These are phyloP conservation scores for Helicostylum pulchrum DNA, from an alignment of 192 early-diverging fungal genomes.

Conservation along the genomic window DNA sequence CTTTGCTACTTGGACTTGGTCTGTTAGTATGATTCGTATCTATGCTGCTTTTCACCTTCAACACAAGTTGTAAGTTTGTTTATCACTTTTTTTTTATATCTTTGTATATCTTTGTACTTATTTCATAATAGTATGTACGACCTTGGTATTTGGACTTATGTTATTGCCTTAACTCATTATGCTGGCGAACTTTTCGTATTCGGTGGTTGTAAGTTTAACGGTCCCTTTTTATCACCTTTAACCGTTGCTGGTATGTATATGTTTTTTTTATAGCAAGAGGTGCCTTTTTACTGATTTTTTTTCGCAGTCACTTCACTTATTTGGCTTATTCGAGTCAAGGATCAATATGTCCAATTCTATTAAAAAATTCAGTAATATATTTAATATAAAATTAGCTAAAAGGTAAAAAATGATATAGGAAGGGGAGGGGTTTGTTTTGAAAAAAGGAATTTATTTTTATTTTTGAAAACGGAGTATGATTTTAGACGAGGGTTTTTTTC, in stretches of 20 bases:
- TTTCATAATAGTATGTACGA: conserved; percentile 46
- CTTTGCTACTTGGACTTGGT: conserved; percentile 88
- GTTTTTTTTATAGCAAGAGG: neutral
- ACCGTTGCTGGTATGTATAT: conserved; percentile 56
- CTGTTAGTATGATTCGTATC: conserved; percentile 76
- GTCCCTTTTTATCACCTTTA: conserved; percentile 64
- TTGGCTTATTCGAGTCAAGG: conserved; percentile 8
- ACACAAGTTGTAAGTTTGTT: conserved; percentile 54
- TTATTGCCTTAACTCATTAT: conserved; percentile 70
- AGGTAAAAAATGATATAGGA: no score
- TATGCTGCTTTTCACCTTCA: conserved; percentile 84
- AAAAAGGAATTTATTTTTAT: no score
- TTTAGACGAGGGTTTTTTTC: no score
- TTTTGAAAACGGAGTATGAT: no score
- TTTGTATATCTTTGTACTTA: neutral
- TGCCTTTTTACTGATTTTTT: neutral
- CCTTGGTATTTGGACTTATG: conserved; percentile 62
- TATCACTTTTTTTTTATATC: neutral
- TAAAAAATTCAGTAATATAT: neutral
- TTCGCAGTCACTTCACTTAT: conserved; percentile 16
- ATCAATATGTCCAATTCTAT: conserved; percentile 17
- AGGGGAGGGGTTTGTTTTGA: no score
- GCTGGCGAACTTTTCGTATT: conserved; percentile 64
- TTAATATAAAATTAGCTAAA: no score
- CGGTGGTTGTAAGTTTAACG: conserved; percentile 56